Conservation (phyloP, 495 filamentous ascomycete genomes). For the Bombardia bombarda region DNA sequence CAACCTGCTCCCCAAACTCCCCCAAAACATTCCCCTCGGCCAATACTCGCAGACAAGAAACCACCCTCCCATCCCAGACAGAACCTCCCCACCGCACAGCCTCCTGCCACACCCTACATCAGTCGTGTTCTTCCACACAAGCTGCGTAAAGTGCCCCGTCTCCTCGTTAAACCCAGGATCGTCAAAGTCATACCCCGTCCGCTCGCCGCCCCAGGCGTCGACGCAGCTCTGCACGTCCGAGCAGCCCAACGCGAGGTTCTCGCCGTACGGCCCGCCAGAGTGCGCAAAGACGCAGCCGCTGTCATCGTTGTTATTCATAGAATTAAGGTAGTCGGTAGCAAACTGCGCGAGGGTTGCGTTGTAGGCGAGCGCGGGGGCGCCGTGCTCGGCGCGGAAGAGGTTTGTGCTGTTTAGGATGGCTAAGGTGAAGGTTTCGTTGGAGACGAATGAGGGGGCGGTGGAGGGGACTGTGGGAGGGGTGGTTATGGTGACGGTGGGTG, state of each 20-base stretch:
- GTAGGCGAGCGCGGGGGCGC: conserved; percentile 54
- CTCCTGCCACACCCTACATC: conserved; percentile 60
- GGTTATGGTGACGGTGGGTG: conserved; percentile 17
- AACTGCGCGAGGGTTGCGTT: conserved; percentile 54
- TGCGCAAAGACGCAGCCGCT: conserved; percentile 55
- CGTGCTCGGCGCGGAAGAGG: conserved; percentile 55
- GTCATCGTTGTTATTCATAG: background rate
- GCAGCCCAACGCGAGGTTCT: conserved; percentile 71
- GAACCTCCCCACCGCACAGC: conserved; percentile 46
- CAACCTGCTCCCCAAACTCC: conserved; percentile 44
- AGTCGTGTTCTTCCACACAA: conserved; percentile 69
- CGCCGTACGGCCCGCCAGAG: conserved; percentile 61
- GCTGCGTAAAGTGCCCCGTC: conserved; percentile 81
- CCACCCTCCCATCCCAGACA: too few species aligned
- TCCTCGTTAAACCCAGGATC: conserved; percentile 47
- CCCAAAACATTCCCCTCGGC: conserved; percentile 64
- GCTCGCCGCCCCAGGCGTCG: conserved; percentile 61
- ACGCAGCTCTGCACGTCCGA: conserved; percentile 50
- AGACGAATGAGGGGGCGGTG: conserved; percentile 38
- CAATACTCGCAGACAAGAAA: conserved; percentile 77
- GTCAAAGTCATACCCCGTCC: conserved; percentile 49
- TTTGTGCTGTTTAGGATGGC: conserved; percentile 61
- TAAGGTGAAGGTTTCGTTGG: conserved; percentile 40
- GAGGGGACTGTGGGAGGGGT: conserved; percentile 19
- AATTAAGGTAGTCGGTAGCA: conserved; percentile 33